Conservation (phyloP, 140 eudicot genomes). For the Erigeron philadelphicus region DNA sequence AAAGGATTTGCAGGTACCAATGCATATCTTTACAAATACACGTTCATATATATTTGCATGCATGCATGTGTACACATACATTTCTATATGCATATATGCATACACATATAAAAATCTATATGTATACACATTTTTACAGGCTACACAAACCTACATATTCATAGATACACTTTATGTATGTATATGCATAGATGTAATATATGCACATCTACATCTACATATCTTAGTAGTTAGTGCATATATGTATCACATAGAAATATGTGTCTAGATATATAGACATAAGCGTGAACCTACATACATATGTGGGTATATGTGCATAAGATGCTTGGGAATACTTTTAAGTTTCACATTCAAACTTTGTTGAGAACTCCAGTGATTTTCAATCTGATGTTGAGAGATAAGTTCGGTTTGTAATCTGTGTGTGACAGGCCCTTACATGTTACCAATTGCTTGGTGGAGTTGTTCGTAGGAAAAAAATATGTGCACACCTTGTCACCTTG, state of each 20-base stretch:
- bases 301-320: neutral
- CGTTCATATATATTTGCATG: neutral
- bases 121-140: neutral
- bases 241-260: neutral
- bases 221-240: neutral
- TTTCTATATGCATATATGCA: neutral
- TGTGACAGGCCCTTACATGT: conserved; percentile 76
- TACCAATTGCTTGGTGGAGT: conserved; percentile 81
- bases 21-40: neutral
- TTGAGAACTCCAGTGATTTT: neutral
- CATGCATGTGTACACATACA: neutral
- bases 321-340: neutral
- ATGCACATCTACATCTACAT: neutral
- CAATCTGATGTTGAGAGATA: conserved; percentile 8
- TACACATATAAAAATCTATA: neutral
- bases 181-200: neutral
- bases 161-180: neutral
- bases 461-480: conserved; percentile 61
- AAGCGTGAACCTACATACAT: neutral
- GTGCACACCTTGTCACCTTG: conserved; percentile 66
- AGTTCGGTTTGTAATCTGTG: conserved; percentile 15
- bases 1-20: conserved; percentile 77
- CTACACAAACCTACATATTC: neutral
- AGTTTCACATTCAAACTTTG: neutral
- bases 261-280: neutral